A percentile compares a stretch with the other conserved stretches of the same genome.
Conservation (phyloP, 139 green algal genomes). For the Monoraphidium neglectum region DNA sequence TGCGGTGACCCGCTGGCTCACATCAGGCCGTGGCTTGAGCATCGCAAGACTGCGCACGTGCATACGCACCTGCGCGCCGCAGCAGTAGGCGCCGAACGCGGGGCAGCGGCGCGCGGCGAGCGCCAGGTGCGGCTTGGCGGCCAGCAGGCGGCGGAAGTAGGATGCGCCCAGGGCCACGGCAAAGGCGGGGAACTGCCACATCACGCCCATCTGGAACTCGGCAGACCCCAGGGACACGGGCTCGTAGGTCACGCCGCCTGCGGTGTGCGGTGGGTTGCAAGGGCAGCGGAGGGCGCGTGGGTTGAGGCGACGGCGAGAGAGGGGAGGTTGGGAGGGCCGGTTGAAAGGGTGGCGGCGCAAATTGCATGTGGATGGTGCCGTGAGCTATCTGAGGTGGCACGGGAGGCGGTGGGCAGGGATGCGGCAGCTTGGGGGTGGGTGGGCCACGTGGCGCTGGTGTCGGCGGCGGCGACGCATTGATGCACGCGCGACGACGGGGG, state of each 20-base stretch:
- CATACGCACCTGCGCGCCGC: not conserved
- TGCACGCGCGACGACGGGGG: too few species aligned
- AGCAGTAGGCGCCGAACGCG: slow-evolving; percentile 20
- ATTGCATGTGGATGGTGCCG: too few species aligned
- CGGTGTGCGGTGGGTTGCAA: too few species aligned
- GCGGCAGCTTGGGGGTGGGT: too few species aligned
- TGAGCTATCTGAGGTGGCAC: too few species aligned
- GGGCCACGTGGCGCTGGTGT: too few species aligned
- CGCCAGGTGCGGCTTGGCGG: slow-evolving; percentile 24
- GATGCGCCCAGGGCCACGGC: slow-evolving; percentile 34
- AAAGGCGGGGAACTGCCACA: slow-evolving; percentile 44
- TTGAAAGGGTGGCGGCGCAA: too few species aligned
- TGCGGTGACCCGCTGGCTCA: not conserved
- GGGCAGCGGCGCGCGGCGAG: slow-evolving; percentile 20
- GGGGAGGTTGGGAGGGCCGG: too few species aligned
- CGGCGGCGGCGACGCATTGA: too few species aligned
- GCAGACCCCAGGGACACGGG: slow-evolving; percentile 16
- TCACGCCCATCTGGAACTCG: slow-evolving; percentile 18
- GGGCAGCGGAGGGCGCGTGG: too few species aligned
- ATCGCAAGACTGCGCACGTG: not conserved
- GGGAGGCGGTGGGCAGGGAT: too few species aligned
- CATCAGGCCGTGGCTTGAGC: not conserved
- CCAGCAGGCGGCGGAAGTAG: slow-evolving; percentile 51
- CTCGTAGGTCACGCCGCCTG: slow-evolving; percentile 20
- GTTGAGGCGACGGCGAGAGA: too few species aligned